Evolutionary conservation across 306 rosid species (phyloP).

Genomic region (Lathyrus sativus): DNA sequence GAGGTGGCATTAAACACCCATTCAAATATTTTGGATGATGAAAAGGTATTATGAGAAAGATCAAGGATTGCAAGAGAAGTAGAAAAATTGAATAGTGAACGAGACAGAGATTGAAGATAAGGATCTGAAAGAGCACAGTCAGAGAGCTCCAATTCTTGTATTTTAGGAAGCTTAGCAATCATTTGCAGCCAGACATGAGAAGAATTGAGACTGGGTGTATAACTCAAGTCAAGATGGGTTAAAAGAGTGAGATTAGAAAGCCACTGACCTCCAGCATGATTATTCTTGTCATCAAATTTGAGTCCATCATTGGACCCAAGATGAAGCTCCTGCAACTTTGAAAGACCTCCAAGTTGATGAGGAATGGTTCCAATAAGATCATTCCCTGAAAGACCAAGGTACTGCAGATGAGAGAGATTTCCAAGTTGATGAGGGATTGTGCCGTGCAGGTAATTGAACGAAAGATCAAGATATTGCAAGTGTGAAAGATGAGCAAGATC

Average conservation of each 20-base stretch:
- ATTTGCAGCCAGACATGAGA: too few species aligned
- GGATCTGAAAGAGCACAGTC: constrained; percentile 15
- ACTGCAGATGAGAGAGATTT: neutral
- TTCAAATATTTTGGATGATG: constrained; percentile 10
- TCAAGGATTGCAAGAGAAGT: constrained; percentile 18
- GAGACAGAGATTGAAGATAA: neutral
- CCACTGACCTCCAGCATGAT: constrained; percentile 23
- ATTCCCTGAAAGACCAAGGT: neutral
- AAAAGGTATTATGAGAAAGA: neutral
- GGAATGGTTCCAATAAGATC: too few species aligned
- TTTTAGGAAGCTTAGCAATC: neutral
- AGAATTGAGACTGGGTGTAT: too few species aligned
- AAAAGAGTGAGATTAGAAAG: neutral
- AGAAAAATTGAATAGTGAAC: constrained; percentile 23
- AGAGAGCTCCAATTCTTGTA: neutral
- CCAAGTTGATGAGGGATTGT: neutral
- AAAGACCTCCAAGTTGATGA: too few species aligned
- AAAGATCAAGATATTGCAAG: neutral
- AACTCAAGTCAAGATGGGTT: too few species aligned
- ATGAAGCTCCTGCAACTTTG: neutral
- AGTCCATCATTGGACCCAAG: neutral
- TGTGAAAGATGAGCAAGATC: neutral
- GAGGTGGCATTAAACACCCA: constrained; percentile 34
- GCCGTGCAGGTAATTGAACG: neutral
- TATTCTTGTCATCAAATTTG: neutral